A percentile compares a stretch with the other conserved stretches of the same genome.
These are phyloP conservation scores for Striga asiatica DNA, from an alignment of 257 asterid species.

Conservation along the genomic window DNA sequence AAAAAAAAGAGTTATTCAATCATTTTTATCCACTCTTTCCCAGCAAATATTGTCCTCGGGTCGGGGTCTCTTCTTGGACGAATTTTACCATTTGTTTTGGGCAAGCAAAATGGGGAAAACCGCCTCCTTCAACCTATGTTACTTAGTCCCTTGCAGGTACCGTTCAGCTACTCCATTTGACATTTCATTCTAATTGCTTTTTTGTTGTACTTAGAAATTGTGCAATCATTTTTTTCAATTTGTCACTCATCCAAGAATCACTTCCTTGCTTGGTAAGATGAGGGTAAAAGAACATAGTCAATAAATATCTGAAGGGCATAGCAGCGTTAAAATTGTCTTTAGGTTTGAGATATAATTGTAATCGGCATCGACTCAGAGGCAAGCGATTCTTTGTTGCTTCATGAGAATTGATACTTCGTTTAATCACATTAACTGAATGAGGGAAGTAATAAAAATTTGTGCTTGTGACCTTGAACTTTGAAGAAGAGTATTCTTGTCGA, in stretches of 20 bases:
- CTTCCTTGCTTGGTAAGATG: background rate
- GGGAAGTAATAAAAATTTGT: no score
- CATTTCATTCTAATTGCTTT: background rate
- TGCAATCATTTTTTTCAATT: background rate
- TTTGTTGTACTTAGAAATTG: background rate
- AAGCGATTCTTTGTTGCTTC: background rate
- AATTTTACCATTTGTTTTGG: conserved; percentile 53
- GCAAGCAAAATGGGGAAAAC: conserved; percentile 33
- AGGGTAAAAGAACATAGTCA: background rate
- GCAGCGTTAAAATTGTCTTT: background rate
- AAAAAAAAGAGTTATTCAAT: conserved; percentile 4
- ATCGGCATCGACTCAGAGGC: background rate
- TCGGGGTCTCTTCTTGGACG: conserved; percentile 80
- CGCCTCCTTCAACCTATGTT: conserved; percentile 32
- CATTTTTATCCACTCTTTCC: conserved; percentile 1
- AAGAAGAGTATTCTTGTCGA: no score
- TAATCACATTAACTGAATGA: no score
- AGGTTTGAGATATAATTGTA: background rate
- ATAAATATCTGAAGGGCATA: background rate
- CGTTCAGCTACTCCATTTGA: conserved; percentile 1
- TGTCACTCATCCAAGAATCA: background rate
- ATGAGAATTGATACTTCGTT: no score
- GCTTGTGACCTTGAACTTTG: no score
- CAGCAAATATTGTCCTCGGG: conserved; percentile 73
- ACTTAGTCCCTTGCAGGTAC: conserved; percentile 93